A percentile compares a stretch with the other conserved stretches of the same genome.
phyloP scores from a whole-genome alignment of 2,329 filamentous ascomycete genomes.

The Monosporascus ibericus region DNA sequence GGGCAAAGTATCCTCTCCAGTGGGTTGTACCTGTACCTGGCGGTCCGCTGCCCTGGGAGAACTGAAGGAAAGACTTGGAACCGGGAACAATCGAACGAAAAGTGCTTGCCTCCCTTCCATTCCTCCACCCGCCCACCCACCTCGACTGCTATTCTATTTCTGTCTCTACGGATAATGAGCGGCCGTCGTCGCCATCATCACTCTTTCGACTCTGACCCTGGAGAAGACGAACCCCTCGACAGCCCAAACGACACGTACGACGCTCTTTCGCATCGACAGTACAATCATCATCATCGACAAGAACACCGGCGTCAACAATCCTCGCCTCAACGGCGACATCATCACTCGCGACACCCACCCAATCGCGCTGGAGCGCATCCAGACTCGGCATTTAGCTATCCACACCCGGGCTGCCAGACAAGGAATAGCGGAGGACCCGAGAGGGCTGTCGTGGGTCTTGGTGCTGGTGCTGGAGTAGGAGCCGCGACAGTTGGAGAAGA shows the following conservation, averaged over 20 bases:
- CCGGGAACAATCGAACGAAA: background rate
- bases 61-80: background rate
- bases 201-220: conserved; percentile 22
- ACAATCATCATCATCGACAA: too few relatives aligned
- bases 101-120: background rate
- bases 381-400: conserved; percentile 30
- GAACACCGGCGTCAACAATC: too few relatives aligned
- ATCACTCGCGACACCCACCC: background rate
- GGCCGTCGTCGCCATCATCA: conserved; percentile 16
- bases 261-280: too few relatives aligned
- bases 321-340: too few relatives aligned
- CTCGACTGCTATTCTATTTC: background rate
- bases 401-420: conserved; percentile 25
- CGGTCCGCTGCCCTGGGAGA: background rate
- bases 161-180: conserved; percentile 11
- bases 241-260: conserved; percentile 10
- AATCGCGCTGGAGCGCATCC: conserved; percentile 25
- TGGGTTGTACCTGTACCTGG: background rate
- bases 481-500: conserved; percentile 15
- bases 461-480: conserved; percentile 11
- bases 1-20: background rate
- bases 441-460: conserved; percentile 11
- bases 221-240: conserved; percentile 24
- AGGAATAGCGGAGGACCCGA: conserved; percentile 22
- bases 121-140: background rate